phyloP scores from a whole-genome alignment of 2,329 filamentous ascomycete genomes.

The Cryphonectria carpinicola region DNA sequence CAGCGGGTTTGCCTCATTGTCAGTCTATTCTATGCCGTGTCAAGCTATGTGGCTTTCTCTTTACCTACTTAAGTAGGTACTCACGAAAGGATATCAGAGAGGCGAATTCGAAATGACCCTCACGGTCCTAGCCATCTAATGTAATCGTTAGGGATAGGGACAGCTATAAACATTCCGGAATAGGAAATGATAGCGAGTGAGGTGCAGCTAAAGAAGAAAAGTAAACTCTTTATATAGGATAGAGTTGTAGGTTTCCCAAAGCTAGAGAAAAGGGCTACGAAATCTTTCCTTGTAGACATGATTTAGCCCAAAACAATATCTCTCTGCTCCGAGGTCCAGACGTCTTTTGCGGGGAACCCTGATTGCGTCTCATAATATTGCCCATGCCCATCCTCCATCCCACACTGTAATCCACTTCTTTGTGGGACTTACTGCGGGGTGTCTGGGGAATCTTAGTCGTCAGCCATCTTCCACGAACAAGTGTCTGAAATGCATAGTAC shows the following conservation, averaged over 20 bases:
- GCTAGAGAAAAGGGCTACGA: background rate
- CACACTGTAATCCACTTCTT: background rate
- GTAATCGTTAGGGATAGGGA: background rate
- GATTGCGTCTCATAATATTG: background rate
- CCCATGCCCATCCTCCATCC: background rate
- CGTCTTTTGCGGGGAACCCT: background rate
- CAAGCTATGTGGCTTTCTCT: background rate
- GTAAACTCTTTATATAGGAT: background rate
- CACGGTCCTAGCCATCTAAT: too few species aligned
- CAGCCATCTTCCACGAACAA: background rate
- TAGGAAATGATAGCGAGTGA: background rate
- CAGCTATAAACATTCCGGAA: background rate
- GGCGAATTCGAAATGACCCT: too few species aligned
- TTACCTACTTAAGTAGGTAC: too few species aligned
- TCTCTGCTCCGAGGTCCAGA: background rate
- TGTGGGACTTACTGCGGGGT: conserved; percentile 1
- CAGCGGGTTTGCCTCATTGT: background rate
- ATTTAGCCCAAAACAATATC: background rate
- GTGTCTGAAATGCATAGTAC: background rate
- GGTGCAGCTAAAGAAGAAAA: background rate
- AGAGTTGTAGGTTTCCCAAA: background rate
- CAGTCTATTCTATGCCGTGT: background rate
- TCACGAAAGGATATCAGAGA: background rate
- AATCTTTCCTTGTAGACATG: background rate
- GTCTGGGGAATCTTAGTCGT: conserved; percentile 10